Conservation (phyloP, 257 asterid species). For the Solanum gracilifrons region DNA sequence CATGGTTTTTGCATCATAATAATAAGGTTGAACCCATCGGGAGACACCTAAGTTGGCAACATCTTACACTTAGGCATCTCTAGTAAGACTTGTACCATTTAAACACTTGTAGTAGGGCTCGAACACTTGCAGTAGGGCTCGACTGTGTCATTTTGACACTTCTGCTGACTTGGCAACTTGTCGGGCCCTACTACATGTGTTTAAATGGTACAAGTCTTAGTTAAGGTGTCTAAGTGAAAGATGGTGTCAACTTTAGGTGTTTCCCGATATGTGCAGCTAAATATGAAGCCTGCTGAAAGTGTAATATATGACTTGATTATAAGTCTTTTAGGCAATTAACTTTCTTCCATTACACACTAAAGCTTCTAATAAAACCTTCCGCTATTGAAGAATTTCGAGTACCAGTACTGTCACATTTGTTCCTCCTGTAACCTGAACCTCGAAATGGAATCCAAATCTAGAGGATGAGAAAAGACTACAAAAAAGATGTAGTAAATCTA, state of each 20-base stretch:
- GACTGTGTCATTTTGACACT: background rate
- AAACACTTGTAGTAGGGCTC: background rate
- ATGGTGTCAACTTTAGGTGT: background rate
- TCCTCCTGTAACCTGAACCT: background rate
- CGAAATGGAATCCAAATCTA: background rate
- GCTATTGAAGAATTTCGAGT: background rate
- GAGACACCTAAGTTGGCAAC: background rate
- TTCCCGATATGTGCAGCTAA: background rate
- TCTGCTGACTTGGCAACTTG: background rate
- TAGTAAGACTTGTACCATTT: background rate
- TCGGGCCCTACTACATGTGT: background rate
- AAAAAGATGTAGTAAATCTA: background rate
- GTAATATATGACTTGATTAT: background rate
- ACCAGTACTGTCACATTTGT: background rate
- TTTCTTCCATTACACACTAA: background rate
- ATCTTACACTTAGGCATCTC: background rate
- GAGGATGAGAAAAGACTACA: background rate
- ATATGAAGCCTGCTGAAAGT: background rate
- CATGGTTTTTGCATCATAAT: background rate
- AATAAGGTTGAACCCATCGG: background rate
- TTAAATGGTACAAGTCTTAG: background rate
- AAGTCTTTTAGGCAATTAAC: background rate
- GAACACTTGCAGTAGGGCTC: background rate
- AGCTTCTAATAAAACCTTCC: background rate
- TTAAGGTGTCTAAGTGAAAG: background rate